Base-by-base conservation (phyloP, 345 rosid species). In the Gossypium arboreum region DNA sequence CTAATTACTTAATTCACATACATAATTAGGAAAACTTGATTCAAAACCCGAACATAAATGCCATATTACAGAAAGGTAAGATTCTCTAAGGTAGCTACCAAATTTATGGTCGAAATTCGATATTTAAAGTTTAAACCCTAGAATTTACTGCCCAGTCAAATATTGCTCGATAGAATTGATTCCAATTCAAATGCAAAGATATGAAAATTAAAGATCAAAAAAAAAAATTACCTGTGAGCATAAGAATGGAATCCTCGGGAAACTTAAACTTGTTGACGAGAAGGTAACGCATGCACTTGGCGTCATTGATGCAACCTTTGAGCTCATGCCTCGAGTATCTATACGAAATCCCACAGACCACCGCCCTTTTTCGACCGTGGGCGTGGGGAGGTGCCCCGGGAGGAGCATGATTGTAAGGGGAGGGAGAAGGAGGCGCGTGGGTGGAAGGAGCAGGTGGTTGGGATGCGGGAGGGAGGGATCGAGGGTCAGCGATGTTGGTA, bases 231-330 rank as follows among this genome's bases (percentile, higher is more conserved):
- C 97, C 97, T 13, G 94, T 92, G 47, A 94, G 96, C 98, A 94
- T 89, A 75, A 94, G 87, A 75, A 94, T 87, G 29, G 96, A 88
- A 50, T 86, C 90, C 27, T 82, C 75, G 10, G 98, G 90, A 81
- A 88, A 89, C 43, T 82, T 83, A 78, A 89, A 94, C 81, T 83
- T 89, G 83, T 89, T 90, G 73, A 89, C 84, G 77, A 94, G 89
- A 69, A 94, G 91, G 81, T 86, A 82, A 15, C 90, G 88, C 97
- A 92, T 92, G 82, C 96, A 90, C 87, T 90, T 94, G 80, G 97
- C 95, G 77, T 91, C 95, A 75, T 91, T 93, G 68, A 93, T 86
- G 85, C 98, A 93, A 16, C 98, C 97, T 75, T 92, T 87, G 64
- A 94, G 93, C 88, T 91, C 97, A 76, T 87, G 92, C 76, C 93